A percentile compares a stretch with the other conserved stretches of the same genome.
phyloP scores from a whole-genome alignment of 768 basidiomycete species.

The Tulasnella sp. region DNA sequence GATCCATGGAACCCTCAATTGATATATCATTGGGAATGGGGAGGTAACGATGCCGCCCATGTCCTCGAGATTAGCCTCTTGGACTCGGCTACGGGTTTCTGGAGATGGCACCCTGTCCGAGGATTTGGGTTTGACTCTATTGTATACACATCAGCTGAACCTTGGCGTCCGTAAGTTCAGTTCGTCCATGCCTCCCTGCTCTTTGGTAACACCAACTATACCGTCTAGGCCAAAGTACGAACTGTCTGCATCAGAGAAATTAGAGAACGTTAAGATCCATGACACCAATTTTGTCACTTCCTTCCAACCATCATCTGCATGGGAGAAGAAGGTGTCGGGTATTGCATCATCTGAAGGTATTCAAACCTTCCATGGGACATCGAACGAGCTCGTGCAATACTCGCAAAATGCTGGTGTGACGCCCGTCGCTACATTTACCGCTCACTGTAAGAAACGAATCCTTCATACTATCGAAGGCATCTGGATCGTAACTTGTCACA shows the following conservation, averaged over 20 bases:
- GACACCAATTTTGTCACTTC: background rate
- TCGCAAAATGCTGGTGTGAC: background rate
- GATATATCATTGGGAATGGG: too few species aligned
- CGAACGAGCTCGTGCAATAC: background rate
- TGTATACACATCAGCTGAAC: background rate
- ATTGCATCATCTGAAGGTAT: background rate
- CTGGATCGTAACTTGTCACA: background rate
- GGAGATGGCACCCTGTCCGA: background rate
- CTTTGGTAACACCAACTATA: background rate
- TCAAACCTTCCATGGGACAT: background rate
- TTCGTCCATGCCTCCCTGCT: background rate
- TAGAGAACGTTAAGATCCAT: background rate
- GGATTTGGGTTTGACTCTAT: background rate
- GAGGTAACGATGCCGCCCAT: background rate
- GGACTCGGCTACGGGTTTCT: background rate
- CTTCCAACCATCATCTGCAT: background rate
- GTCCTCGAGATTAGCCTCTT: background rate
- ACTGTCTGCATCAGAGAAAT: background rate
- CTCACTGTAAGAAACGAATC: background rate
- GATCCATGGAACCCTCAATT: too few species aligned
- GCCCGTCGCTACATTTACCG: background rate
- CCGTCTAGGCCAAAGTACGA: background rate
- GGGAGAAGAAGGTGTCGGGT: background rate
- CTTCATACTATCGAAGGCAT: background rate
- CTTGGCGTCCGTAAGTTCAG: background rate